phyloP scores from a whole-genome alignment of 805 yeast genomes.

The Metschnikowia matae region DNA sequence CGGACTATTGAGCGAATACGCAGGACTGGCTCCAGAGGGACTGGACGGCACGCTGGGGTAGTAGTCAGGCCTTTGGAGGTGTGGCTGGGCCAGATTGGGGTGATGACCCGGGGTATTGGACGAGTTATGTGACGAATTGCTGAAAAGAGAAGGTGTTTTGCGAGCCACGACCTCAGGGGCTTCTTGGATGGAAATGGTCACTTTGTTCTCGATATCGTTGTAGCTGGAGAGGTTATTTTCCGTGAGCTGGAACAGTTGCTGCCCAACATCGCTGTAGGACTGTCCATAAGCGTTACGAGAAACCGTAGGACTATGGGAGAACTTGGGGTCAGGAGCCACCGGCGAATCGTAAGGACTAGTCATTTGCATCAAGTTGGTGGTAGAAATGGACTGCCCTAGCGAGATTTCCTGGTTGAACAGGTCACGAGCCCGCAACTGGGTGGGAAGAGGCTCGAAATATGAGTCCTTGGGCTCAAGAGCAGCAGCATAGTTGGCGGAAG shows the following conservation, averaged over 20 bases:
- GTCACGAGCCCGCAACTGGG: conserved; percentile 7
- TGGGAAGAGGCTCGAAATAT: conserved; percentile 4
- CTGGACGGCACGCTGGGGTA: conserved; percentile 3
- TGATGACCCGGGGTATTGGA: conserved; percentile 32
- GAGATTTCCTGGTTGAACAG: conserved; percentile 33
- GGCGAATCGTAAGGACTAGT: background rate
- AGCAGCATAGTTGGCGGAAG: conserved; percentile 1
- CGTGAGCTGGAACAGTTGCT: conserved; percentile 10
- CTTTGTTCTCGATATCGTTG: conserved; percentile 13
- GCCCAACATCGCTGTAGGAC: background rate
- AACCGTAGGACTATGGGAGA: background rate
- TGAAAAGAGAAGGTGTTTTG: conserved; percentile 54
- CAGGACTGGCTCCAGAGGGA: conserved; percentile 6
- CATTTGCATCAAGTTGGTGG: conserved; percentile 26
- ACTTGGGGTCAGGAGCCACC: background rate
- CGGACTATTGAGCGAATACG: conserved; percentile 8
- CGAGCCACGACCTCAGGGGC: conserved; percentile 31
- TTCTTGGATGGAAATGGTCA: conserved; percentile 20
- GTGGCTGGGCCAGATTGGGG: background rate
- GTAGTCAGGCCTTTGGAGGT: conserved; percentile 1
- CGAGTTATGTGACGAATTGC: conserved; percentile 43
- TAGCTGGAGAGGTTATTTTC: conserved; percentile 17
- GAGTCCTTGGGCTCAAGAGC: background rate
- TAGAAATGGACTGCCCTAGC: conserved; percentile 37
- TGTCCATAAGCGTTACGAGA: background rate